These are phyloP conservation scores for Porodaedalea pini DNA, from an alignment of 1,284 basidiomycete genomes.

Conservation along the genomic window DNA sequence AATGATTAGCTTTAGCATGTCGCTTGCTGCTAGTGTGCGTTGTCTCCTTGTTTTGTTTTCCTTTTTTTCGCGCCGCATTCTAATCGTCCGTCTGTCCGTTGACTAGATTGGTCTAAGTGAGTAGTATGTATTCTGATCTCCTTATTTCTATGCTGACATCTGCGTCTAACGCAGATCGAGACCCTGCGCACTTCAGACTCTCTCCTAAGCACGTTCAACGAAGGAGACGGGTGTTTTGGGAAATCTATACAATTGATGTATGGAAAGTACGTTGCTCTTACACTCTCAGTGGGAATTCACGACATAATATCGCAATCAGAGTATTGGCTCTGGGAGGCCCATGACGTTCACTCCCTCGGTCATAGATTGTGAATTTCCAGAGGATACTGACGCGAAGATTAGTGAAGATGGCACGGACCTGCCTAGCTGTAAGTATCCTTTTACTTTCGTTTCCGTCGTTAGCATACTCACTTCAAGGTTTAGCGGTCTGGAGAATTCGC, in stretches of 20 bases:
- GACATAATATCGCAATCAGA: background rate
- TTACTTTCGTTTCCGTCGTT: background rate
- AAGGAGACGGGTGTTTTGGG: conserved; percentile 17
- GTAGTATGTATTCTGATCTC: background rate
- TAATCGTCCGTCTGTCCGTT: background rate
- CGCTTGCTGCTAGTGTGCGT: conserved; percentile 29
- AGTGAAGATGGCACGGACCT: background rate
- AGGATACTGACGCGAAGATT: conserved; percentile 2
- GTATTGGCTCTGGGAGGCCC: conserved; percentile 16
- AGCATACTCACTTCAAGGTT: background rate
- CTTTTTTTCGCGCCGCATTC: background rate
- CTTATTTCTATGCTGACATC: background rate
- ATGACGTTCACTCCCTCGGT: conserved; percentile 10
- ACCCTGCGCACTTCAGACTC: conserved; percentile 14
- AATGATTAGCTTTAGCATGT: conserved; percentile 25
- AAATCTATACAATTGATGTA: conserved; percentile 4
- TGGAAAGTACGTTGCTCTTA: background rate
- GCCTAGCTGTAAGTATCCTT: conserved; percentile 1
- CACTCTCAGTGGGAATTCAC: background rate
- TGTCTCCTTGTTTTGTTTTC: background rate
- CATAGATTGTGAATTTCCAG: conserved; percentile 18
- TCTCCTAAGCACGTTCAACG: conserved; percentile 7
- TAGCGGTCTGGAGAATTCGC: background rate
- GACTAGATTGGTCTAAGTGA: conserved; percentile 16
- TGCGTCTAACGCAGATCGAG: conserved; percentile 6